These are phyloP conservation scores for Kuraishia floccosa DNA, from an alignment of 805 yeast genomes.

Conservation along the genomic window DNA sequence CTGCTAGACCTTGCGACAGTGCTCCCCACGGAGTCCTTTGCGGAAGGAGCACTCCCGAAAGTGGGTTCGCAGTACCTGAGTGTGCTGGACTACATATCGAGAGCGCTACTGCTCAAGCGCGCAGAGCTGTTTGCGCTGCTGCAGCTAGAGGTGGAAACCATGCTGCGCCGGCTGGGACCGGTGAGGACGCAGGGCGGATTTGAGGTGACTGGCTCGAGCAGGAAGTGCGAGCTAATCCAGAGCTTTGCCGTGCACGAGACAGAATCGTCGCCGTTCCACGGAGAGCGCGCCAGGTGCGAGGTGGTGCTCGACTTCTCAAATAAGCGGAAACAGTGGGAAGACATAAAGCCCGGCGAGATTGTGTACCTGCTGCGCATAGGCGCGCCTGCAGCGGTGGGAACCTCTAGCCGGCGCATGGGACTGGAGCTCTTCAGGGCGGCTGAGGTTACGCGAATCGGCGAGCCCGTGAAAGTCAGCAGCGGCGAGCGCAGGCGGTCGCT, in stretches of 20 bases:
- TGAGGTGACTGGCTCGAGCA: not conserved
- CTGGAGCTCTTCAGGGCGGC: not conserved
- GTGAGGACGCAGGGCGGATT: not conserved
- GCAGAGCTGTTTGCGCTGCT: not conserved
- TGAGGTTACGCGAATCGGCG: not conserved
- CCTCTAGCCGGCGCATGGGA: too few species aligned
- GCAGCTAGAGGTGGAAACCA: not conserved
- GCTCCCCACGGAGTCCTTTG: too few species aligned
- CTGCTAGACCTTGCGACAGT: too few species aligned
- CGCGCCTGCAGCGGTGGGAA: too few species aligned
- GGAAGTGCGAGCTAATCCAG: not conserved
- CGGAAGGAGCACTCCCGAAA: too few species aligned
- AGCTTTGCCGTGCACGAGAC: not conserved
- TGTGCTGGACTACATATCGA: not conserved
- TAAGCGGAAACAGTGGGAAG: too few species aligned
- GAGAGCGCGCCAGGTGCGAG: not conserved
- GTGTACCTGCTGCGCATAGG: not conserved
- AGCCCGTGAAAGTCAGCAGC: not conserved
- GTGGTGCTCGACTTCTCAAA: not conserved
- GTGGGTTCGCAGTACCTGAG: constrained; percentile 1
- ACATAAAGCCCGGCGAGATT: not conserved
- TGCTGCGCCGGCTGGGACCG: not conserved
- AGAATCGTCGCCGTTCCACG: too few species aligned
- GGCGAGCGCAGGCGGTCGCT: not conserved
- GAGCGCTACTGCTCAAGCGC: too few species aligned